Evolutionary conservation across 805 yeast species (phyloP).

Genomic region (Pichia kluyveri): DNA sequence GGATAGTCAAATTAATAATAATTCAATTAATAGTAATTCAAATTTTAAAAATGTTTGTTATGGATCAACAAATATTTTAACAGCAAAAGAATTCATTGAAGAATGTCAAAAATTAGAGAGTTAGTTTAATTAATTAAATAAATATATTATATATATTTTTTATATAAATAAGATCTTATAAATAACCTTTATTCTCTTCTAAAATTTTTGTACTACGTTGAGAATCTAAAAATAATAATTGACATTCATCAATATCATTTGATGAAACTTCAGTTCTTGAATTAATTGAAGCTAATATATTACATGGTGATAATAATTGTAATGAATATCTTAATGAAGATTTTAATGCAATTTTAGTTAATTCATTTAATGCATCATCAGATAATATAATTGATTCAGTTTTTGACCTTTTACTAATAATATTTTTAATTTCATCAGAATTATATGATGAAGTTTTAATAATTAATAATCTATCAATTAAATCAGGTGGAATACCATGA

Average conservation of each 20-base stretch:
- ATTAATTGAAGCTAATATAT: constrained; percentile 67
- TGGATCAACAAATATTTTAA: constrained; percentile 74
- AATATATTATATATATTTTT: background rate
- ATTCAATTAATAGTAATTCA: constrained; percentile 1
- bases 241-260: constrained; percentile 84
- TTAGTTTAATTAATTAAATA: background rate
- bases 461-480: constrained; percentile 87
- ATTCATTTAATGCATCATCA: constrained; percentile 73
- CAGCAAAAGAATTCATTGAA: constrained; percentile 59
- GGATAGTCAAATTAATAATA: constrained; percentile 10
- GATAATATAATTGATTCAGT: constrained; percentile 87
- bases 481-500: constrained; percentile 94
- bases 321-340: constrained; percentile 90
- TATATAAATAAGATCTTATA: too few relatives aligned
- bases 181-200: constrained; percentile 33
- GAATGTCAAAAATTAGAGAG: constrained; percentile 50
- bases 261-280: constrained; percentile 58
- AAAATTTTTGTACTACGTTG: constrained; percentile 82
- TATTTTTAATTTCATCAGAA: constrained; percentile 77
- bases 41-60: constrained; percentile 55
- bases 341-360: constrained; percentile 84
- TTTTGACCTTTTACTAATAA: constrained; percentile 80
- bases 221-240: constrained; percentile 79
- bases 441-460: constrained; percentile 76
- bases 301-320: constrained; percentile 83